Conservation (phyloP, 495 filamentous ascomycete genomes). For the Venustampulla echinocandica region DNA sequence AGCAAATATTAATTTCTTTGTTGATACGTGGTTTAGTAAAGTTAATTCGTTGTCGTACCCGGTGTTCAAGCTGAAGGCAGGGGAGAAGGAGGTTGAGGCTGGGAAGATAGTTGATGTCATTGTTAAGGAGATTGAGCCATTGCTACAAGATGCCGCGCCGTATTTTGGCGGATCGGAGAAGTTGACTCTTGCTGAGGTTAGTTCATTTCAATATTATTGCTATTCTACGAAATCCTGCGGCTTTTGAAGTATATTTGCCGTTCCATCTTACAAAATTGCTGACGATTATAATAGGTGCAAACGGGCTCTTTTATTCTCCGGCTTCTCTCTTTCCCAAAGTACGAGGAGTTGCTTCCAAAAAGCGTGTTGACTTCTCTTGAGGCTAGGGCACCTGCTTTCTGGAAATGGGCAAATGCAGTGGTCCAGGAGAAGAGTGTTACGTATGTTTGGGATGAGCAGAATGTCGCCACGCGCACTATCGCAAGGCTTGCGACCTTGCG, state of each 20-base stretch:
- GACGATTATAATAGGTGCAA: constrained; percentile 38
- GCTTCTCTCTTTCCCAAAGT: constrained; percentile 40
- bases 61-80: constrained; percentile 30
- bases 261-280: not conserved
- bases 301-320: constrained; percentile 62
- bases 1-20: constrained; percentile 68
- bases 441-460: constrained; percentile 50
- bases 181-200: constrained; percentile 71
- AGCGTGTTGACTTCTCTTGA: constrained; percentile 39
- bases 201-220: constrained; percentile 11
- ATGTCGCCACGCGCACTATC: constrained; percentile 26
- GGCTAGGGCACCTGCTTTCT: constrained; percentile 52
- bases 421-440: constrained; percentile 56
- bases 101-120: constrained; percentile 40
- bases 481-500: constrained; percentile 24
- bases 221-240: not conserved
- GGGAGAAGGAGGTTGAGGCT: constrained; percentile 30
- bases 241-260: not conserved
- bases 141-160: constrained; percentile 55
- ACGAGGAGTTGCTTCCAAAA: constrained; percentile 40
- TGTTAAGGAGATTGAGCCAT: constrained; percentile 67
- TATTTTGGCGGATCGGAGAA: constrained; percentile 76
- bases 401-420: constrained; percentile 58
- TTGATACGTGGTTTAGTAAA: constrained; percentile 64
- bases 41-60: constrained; percentile 38